These are phyloP conservation scores for Scleromitrula shiraiana DNA, from an alignment of 2,329 filamentous ascomycete genomes.

Conservation along the genomic window DNA sequence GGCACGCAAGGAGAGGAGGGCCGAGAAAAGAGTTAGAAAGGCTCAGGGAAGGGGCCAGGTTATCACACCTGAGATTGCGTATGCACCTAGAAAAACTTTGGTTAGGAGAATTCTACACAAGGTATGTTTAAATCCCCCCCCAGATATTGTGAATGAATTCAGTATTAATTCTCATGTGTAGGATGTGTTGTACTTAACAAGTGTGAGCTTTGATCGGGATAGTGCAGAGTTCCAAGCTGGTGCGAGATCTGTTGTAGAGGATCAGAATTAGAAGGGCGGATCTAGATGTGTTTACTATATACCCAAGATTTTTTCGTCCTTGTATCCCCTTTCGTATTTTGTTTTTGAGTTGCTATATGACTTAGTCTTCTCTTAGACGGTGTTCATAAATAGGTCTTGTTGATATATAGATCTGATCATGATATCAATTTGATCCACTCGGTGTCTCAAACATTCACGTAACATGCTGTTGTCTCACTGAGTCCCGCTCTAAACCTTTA, in stretches of 20 bases:
- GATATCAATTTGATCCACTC: too few relatives aligned
- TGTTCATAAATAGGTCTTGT: too few relatives aligned
- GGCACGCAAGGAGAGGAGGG: not conserved
- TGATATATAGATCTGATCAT: too few relatives aligned
- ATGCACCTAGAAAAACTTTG: slow-evolving; percentile 10
- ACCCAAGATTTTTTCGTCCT: too few relatives aligned
- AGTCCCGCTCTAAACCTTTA: too few relatives aligned
- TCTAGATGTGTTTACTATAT: too few relatives aligned
- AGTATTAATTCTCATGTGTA: slow-evolving; percentile 18
- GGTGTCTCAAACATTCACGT: too few relatives aligned
- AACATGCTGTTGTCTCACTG: too few relatives aligned
- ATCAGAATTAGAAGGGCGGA: not conserved
- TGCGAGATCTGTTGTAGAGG: not conserved
- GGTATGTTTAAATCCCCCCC: slow-evolving; percentile 13
- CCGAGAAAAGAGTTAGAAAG: not conserved
- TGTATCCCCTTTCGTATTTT: too few relatives aligned
- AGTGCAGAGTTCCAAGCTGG: not conserved
- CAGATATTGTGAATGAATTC: not conserved
- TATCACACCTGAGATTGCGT: slow-evolving; percentile 11
- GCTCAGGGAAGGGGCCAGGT: slow-evolving; percentile 10
- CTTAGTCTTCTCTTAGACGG: too few relatives aligned
- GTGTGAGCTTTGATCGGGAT: slow-evolving; percentile 32
- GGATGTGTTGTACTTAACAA: slow-evolving; percentile 43
- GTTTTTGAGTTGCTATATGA: too few relatives aligned
- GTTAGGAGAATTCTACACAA: slow-evolving; percentile 28